These are phyloP conservation scores for Narthecium ossifragum DNA, from an alignment of 106 monocot species.

Conservation along the genomic window DNA sequence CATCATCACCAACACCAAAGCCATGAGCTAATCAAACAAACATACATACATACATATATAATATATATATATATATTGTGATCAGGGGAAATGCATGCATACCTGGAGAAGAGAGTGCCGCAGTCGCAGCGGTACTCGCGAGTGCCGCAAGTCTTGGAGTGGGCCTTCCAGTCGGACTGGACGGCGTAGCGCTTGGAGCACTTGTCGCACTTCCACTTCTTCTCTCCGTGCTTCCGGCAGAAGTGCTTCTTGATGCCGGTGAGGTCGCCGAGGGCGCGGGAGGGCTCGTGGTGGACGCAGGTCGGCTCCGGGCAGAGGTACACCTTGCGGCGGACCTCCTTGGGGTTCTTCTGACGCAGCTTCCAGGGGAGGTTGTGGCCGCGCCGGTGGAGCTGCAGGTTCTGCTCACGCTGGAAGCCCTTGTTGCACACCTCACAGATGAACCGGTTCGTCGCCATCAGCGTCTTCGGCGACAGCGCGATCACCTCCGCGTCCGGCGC, in stretches of 20 bases:
- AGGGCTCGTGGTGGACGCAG: slow-evolving; percentile 92
- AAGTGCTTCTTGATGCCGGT: slow-evolving; percentile 99
- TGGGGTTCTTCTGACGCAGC: slow-evolving; percentile 66
- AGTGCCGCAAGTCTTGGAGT: slow-evolving; percentile 95
- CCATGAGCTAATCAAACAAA: too few relatives aligned
- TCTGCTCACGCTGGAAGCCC: slow-evolving; percentile 81
- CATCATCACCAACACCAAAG: neutral
- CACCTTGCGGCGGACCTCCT: slow-evolving; percentile 46
- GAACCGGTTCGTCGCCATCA: slow-evolving; percentile 83
- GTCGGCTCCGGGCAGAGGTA: slow-evolving; percentile 90
- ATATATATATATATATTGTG: too few relatives aligned
- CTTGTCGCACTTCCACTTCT: slow-evolving; percentile 99
- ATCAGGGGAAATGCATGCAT: neutral
- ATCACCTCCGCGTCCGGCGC: slow-evolving; percentile 86
- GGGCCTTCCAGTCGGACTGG: slow-evolving; percentile 97
- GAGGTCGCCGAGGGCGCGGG: slow-evolving; percentile 89
- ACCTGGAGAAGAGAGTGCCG: slow-evolving; percentile 99
- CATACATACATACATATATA: too few relatives aligned
- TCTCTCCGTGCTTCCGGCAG: slow-evolving; percentile 96
- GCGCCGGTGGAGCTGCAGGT: slow-evolving; percentile 80
- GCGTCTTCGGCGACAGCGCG: slow-evolving; percentile 73
- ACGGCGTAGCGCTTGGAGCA: slow-evolving; percentile 95
- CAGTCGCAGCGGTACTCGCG: slow-evolving; percentile 96
- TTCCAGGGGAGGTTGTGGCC: slow-evolving; percentile 97
- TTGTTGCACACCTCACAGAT: slow-evolving; percentile 89